These are phyloP conservation scores for Backusella mclennaniae DNA, from an alignment of 192 early-diverging fungal species.

Conservation along the genomic window DNA sequence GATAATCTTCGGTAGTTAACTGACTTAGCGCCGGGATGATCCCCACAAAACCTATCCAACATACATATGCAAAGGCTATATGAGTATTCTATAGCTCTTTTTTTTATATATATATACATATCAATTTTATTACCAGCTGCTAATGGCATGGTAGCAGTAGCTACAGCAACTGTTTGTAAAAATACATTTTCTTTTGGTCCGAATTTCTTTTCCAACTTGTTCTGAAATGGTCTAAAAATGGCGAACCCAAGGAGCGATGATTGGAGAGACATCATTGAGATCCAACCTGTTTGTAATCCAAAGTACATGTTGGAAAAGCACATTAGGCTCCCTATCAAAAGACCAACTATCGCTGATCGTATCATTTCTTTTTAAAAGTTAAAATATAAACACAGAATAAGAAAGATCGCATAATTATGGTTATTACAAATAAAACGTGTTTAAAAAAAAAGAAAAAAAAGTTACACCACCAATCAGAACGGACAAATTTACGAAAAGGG, in stretches of 20 bases:
- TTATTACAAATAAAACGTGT: neutral
- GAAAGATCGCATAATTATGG: neutral
- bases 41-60: slow-evolving; percentile 64
- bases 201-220: slow-evolving; percentile 46
- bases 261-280: slow-evolving; percentile 77
- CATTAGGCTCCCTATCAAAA: slow-evolving; percentile 62
- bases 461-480: neutral
- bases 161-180: slow-evolving; percentile 80
- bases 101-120: neutral
- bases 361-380: slow-evolving; percentile 16
- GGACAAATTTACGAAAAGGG: neutral
- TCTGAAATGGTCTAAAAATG: slow-evolving; percentile 65
- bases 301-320: slow-evolving; percentile 91
- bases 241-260: slow-evolving; percentile 75
- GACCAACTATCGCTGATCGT: slow-evolving; percentile 57
- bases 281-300: slow-evolving; percentile 81
- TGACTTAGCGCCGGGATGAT: slow-evolving; percentile 80
- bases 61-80: neutral
- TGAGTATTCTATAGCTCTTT: neutral
- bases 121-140: slow-evolving; percentile 43
- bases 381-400: neutral
- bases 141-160: slow-evolving; percentile 88
- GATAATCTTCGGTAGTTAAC: slow-evolving; percentile 59
- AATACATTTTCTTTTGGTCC: slow-evolving; percentile 85
- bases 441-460: neutral